Conservation (phyloP, 306 rosid species). For the Aeschynomene evenia region DNA sequence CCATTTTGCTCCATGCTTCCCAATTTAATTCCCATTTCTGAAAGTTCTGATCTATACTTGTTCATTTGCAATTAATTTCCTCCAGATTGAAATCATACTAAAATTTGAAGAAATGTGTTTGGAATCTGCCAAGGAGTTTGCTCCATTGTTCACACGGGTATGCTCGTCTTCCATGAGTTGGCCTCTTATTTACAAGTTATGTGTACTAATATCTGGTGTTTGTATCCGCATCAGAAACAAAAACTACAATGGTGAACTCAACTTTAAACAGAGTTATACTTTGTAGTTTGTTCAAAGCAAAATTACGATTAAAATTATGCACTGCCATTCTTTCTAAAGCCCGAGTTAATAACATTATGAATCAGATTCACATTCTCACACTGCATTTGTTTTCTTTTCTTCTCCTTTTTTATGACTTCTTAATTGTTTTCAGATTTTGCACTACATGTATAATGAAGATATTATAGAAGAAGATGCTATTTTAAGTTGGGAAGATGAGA, state of each 20-base stretch:
- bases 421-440: slow-evolving; percentile 57
- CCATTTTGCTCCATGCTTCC: neutral
- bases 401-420: neutral
- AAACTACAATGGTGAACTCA: neutral
- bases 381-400: neutral
- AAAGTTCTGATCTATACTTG: slow-evolving; percentile 7
- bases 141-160: slow-evolving; percentile 75
- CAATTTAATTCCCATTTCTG: neutral
- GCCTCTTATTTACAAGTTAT: neutral
- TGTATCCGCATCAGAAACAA: slow-evolving; percentile 1
- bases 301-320: neutral
- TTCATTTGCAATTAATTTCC: slow-evolving; percentile 8
- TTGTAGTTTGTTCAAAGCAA: slow-evolving; percentile 11
- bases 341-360: neutral
- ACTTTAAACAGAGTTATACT: neutral
- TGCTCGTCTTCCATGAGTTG: slow-evolving; percentile 4
- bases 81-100: slow-evolving; percentile 89
- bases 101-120: slow-evolving; percentile 88
- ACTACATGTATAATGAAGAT: slow-evolving; percentile 66
- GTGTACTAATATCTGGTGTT: neutral
- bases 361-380: neutral
- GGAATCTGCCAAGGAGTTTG: slow-evolving; percentile 83
- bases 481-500: slow-evolving; percentile 91
- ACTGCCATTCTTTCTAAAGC: slow-evolving; percentile 13
- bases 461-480: slow-evolving; percentile 81